A percentile compares a stretch with the other conserved stretches of the same genome.
These are phyloP conservation scores for Quercus phellos DNA, from an alignment of 331 rosid genomes.

Conservation along the genomic window DNA sequence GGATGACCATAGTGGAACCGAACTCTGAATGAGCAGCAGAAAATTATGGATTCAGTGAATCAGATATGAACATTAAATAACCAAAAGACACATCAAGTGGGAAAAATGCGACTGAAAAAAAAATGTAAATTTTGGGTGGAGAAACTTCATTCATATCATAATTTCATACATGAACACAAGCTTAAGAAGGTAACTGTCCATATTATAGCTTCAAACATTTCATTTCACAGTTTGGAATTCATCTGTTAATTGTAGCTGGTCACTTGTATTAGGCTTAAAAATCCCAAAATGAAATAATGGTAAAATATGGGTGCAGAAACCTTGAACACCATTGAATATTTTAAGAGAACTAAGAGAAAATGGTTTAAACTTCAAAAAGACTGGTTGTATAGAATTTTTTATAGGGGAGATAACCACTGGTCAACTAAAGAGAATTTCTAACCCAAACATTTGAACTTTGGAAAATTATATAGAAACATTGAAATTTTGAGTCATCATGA, in stretches of 20 bases:
- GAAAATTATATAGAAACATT: background rate
- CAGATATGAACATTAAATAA: conserved; percentile 6
- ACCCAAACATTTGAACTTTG: background rate
- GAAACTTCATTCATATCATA: background rate
- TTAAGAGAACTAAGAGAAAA: background rate
- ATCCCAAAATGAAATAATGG: background rate
- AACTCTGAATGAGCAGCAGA: conserved; percentile 61
- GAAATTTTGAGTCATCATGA: background rate
- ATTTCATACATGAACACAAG: background rate
- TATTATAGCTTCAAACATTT: background rate
- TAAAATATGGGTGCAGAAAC: background rate
- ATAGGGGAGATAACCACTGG: background rate
- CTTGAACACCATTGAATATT: background rate
- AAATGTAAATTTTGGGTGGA: conserved; percentile 1
- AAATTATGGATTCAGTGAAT: conserved; percentile 18
- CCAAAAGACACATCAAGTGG: conserved; percentile 1
- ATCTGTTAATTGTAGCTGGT: background rate
- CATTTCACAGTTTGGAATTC: background rate
- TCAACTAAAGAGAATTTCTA: background rate
- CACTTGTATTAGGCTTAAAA: background rate
- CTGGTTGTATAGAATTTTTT: background rate
- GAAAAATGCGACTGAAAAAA: background rate
- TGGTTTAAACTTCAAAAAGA: background rate
- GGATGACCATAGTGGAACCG: conserved; percentile 99
- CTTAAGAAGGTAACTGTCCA: background rate